These are phyloP conservation scores for Dendrostoma leiphaemia DNA, from an alignment of 2,329 filamentous ascomycete species.

Conservation along the genomic window DNA sequence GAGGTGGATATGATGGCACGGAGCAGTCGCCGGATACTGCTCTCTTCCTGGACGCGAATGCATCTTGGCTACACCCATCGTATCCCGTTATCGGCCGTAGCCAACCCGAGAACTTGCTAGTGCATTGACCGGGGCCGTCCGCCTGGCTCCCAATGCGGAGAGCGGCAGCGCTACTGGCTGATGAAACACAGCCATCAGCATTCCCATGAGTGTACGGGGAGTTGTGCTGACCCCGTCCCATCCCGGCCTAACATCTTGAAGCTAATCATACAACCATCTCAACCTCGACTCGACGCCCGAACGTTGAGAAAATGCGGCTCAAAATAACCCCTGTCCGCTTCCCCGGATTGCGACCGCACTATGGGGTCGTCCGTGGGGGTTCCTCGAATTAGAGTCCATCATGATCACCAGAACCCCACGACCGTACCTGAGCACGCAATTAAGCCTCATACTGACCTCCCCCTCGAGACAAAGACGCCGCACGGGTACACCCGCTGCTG, in stretches of 20 bases:
- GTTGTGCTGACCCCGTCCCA: neutral
- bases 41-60: too few species aligned
- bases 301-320: conserved; percentile 7
- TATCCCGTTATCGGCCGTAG: too few species aligned
- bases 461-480: neutral
- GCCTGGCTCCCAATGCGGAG: too few species aligned
- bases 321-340: conserved; percentile 6
- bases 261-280: neutral
- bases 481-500: conserved; percentile 11
- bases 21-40: too few species aligned
- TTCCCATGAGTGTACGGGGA: too few species aligned
- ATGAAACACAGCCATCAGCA: too few species aligned
- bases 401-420: conserved; percentile 16
- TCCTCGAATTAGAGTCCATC: conserved; percentile 11
- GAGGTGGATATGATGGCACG: too few species aligned
- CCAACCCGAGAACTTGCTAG: too few species aligned
- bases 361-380: conserved; percentile 11
- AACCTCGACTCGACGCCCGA: neutral
- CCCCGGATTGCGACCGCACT: conserved; percentile 4
- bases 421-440: conserved; percentile 14
- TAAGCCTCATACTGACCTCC: conserved; percentile 10
- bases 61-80: too few species aligned
- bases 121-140: too few species aligned
- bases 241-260: neutral
- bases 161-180: too few species aligned